Base-by-base conservation (phyloP, 176 grass and related monocot species). In the Hordeum vulgare region DNA sequence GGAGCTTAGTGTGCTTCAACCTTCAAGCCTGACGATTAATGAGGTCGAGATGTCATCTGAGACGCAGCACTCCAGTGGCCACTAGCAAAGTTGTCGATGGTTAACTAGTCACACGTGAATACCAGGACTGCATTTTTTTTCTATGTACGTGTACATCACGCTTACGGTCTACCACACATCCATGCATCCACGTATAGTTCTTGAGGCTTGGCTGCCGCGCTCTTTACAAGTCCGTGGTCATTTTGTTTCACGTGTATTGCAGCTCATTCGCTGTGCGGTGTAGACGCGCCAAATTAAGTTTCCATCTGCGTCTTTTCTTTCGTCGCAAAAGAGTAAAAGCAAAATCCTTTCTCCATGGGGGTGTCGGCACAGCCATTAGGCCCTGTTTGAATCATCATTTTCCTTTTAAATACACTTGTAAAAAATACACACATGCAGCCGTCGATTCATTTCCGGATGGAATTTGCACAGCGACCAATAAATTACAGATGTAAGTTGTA, bases 321-420 rank as follows among this genome's bases (percentile, higher is more conserved):
- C 11, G 42, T 15, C 6, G 11, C n/a, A 42, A 40, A 40, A 40
- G 10, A 37, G 6, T 21, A 11, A 24, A 6, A 44, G 0, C 4
- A 31, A 8, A 65, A 15, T 0, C 8, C 6, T 29, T 49, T 51
- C 41, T 53, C 27, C 71, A 7, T 74, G 44, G 3, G 13, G 66
- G 74, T 83, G 88, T 90, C 80, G 84, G 88, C 88, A 86, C 21
- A n/a, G 40, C 41, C 8, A 56, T 9, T 31, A n/a, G n/a, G n/a
- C n/a, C n/a, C n/a, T n/a, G n/a, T n/a, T n/a, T n/a, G n/a, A n/a
- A n/a, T n/a, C n/a, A n/a, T n/a, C n/a, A n/a, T n/a, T n/a, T n/a
- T n/a, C n/a, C n/a, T n/a, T n/a, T n/a, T n/a, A n/a, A n/a, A n/a
- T n/a, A n/a, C n/a, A n/a, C n/a, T n/a, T n/a, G n/a, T n/a, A n/a